These are phyloP conservation scores for Aquanectria penicillioides DNA, from an alignment of 2,329 filamentous ascomycete genomes.

Conservation along the genomic window DNA sequence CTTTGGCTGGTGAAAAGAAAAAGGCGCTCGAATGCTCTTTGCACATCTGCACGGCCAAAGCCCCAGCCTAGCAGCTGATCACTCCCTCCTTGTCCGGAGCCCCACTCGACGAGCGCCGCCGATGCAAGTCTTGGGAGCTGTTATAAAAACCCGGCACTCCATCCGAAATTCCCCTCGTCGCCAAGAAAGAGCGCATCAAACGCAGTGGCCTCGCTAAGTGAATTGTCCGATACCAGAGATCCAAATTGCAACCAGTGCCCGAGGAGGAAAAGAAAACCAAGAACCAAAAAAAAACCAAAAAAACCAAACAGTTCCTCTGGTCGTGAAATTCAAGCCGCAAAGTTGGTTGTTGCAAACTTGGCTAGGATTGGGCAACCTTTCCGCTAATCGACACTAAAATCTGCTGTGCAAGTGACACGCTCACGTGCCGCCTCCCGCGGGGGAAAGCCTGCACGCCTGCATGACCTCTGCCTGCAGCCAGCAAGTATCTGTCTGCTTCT, in stretches of 20 bases:
- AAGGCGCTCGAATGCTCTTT: conserved; percentile 16
- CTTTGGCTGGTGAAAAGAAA: conserved; percentile 9
- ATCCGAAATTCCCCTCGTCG: too few relatives aligned
- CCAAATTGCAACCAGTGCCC: too few relatives aligned
- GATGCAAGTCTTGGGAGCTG: conserved; percentile 11
- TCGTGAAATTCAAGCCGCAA: too few relatives aligned
- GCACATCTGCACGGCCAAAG: conserved; percentile 11
- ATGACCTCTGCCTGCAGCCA: conserved; percentile 24
- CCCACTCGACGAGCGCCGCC: conserved; percentile 10
- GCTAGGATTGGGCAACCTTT: conserved; percentile 21
- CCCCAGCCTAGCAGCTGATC: conserved; percentile 16
- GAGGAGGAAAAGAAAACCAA: too few relatives aligned
- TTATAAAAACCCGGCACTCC: too few relatives aligned
- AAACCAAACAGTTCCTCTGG: too few relatives aligned
- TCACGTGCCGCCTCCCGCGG: conserved; percentile 24
- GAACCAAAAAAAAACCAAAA: too few relatives aligned
- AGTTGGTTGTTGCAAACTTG: conserved; percentile 2
- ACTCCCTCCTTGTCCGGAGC: conserved; percentile 10
- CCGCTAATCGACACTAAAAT: conserved; percentile 29
- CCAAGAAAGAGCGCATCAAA: too few relatives aligned
- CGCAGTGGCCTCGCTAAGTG: too few relatives aligned
- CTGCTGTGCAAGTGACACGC: conserved; percentile 30
- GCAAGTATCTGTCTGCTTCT: conserved; percentile 14
- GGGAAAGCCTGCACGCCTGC: conserved; percentile 24
- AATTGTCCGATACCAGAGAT: too few relatives aligned